Evolutionary conservation across 495 filamentous ascomycete genomes (phyloP).

Genomic region (Aspergillus sclerotioniger): DNA sequence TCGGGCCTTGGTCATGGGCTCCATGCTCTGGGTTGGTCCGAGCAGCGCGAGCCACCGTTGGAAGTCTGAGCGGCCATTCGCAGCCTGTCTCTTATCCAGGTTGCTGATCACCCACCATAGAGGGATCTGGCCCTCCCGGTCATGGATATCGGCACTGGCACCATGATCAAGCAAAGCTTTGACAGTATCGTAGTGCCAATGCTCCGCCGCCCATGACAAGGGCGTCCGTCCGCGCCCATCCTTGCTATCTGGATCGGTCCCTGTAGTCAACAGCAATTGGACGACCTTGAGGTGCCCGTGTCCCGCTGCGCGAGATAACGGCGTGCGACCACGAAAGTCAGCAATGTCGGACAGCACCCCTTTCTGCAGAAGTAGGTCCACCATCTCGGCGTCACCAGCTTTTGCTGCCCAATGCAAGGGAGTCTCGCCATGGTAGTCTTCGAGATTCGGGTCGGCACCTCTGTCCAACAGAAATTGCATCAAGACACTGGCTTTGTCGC

Average conservation of each 20-base stretch:
- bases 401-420: conserved; percentile 20
- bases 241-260: conserved; percentile 15
- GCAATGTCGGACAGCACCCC: conserved; percentile 8
- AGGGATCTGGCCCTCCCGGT: conserved; percentile 16
- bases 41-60: conserved; percentile 9
- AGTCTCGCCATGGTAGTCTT: conserved; percentile 12
- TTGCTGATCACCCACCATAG: conserved; percentile 17
- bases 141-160: conserved; percentile 14
- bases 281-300: conserved; percentile 9
- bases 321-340: conserved; percentile 18
- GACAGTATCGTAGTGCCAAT: conserved; percentile 16
- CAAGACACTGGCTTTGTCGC: background rate
- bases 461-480: conserved; percentile 15
- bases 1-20: conserved; percentile 17
- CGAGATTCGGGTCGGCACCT: conserved; percentile 10
- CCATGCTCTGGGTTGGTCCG: conserved; percentile 3
- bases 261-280: conserved; percentile 14
- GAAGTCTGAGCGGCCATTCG: background rate
- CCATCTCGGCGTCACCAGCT: conserved; percentile 10
- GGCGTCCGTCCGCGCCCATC: conserved; percentile 16
- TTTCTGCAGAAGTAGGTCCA: conserved; percentile 16
- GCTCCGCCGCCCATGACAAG: conserved; percentile 17
- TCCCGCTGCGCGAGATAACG: conserved; percentile 18
- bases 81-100: background rate
- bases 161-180: conserved; percentile 12